Evolutionary conservation across 495 filamentous ascomycete genomes (phyloP).

Genomic region (Penicillium desertorum): DNA sequence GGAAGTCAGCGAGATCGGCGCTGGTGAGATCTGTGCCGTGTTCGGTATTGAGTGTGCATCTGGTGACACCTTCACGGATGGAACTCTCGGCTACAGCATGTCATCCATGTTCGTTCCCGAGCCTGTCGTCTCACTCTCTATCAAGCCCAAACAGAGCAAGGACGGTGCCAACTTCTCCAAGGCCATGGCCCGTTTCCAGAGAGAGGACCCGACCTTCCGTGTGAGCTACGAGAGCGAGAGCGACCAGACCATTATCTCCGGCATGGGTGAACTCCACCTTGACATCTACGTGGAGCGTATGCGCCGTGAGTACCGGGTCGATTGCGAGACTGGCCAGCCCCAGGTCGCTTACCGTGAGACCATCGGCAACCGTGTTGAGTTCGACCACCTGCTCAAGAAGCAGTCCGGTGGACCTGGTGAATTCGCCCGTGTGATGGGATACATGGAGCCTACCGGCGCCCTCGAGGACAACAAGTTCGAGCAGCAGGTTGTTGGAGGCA

Average conservation of each 20-base stretch:
- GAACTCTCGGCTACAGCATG: constrained; percentile 90
- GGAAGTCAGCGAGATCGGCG: constrained; percentile 85
- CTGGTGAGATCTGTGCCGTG: constrained; percentile 97
- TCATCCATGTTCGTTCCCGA: constrained; percentile 99
- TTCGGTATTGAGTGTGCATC: constrained; percentile 98
- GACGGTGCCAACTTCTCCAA: constrained; percentile 95
- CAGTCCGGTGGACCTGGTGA: constrained; percentile 97
- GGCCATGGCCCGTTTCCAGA: constrained; percentile 98
- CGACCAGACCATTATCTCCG: constrained; percentile 94
- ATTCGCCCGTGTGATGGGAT: constrained; percentile 90
- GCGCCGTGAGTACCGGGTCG: constrained; percentile 94
- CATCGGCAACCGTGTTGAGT: constrained; percentile 70
- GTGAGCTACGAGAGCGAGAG: constrained; percentile 88
- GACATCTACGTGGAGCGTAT: constrained; percentile 99
- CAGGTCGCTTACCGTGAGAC: constrained; percentile 99
- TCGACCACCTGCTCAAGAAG: constrained; percentile 93
- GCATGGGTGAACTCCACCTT: constrained; percentile 97
- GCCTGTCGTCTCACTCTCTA: constrained; percentile 94
- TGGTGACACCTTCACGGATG: constrained; percentile 98
- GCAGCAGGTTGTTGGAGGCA: constrained; percentile 81
- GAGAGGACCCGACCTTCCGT: constrained; percentile 97
- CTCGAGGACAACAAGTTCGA: constrained; percentile 81
- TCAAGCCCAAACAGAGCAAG: constrained; percentile 93
- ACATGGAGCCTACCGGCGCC: constrained; percentile 77
- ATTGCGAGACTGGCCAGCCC: constrained; percentile 91